phyloP scores from a whole-genome alignment of 257 asterid genomes.

The Solanum pennellii region DNA sequence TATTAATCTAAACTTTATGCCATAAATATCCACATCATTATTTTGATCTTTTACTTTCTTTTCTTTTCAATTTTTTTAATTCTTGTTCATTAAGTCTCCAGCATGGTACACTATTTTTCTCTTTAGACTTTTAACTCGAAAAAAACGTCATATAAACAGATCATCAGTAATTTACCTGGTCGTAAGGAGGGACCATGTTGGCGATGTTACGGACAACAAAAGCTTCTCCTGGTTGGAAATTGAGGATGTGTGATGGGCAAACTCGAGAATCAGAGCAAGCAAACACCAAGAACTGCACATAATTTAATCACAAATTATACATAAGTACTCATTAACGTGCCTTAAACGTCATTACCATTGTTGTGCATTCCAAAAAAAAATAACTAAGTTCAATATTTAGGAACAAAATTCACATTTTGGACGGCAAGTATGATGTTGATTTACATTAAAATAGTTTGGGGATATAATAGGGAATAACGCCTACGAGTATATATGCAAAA shows the following conservation, averaged over 20 bases:
- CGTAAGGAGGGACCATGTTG: constrained; percentile 46
- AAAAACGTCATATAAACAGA: fast-evolving
- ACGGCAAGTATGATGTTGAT: not conserved
- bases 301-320: not conserved
- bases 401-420: not conserved
- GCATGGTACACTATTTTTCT: not conserved
- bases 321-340: not conserved
- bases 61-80: not conserved
- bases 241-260: constrained; percentile 37
- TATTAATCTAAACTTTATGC: not conserved
- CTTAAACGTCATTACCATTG: not conserved
- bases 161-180: constrained; percentile 6
- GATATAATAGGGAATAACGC: not conserved
- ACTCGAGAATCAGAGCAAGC: constrained; percentile 44
- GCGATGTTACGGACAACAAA: constrained; percentile 40
- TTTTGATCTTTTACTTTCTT: not conserved
- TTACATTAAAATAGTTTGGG: not conserved
- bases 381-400: not conserved
- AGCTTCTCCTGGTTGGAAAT: constrained; percentile 43
- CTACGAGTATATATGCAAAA: not conserved
- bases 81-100: not conserved
- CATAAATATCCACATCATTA: not conserved
- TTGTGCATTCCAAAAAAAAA: not conserved
- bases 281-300: constrained; percentile 31
- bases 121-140: not conserved